These are phyloP conservation scores for Fusarium devonianum DNA, from an alignment of 2,329 filamentous ascomycete genomes.

Conservation along the genomic window DNA sequence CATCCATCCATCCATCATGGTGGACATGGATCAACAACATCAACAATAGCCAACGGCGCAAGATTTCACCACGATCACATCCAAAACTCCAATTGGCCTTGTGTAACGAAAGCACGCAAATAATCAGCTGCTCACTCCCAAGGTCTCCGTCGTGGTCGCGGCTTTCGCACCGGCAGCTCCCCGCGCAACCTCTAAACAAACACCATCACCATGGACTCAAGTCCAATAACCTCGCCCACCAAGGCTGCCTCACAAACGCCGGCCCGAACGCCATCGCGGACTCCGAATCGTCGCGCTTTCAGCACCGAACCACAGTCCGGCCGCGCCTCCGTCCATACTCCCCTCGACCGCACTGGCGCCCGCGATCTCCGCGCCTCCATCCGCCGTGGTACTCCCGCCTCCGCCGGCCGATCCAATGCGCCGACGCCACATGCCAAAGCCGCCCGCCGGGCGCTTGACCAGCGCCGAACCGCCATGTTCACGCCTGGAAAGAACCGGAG, in stretches of 20 bases:
- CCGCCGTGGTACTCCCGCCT: constrained; percentile 54
- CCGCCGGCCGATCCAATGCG: constrained; percentile 52
- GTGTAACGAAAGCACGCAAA: too few relatives aligned
- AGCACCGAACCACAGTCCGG: constrained; percentile 51
- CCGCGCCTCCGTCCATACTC: constrained; percentile 52
- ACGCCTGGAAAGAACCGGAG: constrained; percentile 66
- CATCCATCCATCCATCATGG: constrained; percentile 22
- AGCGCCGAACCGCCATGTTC: constrained; percentile 64
- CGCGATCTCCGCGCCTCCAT: constrained; percentile 50
- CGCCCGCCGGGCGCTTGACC: constrained; percentile 64
- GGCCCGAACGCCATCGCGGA: constrained; percentile 35
- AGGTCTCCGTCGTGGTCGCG: too few relatives aligned
- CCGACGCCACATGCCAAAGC: constrained; percentile 69
- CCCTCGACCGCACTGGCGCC: constrained; percentile 48
- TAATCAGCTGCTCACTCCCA: too few relatives aligned
- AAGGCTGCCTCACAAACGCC: constrained; percentile 23
- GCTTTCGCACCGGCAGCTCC: not conserved
- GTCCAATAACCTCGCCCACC: constrained; percentile 20
- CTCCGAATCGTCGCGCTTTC: constrained; percentile 41
- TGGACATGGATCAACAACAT: constrained; percentile 29
- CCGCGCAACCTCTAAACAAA: constrained; percentile 17
- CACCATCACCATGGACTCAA: constrained; percentile 24
- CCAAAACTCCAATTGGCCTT: not conserved
- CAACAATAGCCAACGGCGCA: constrained; percentile 12
- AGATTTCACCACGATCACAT: not conserved